Base-by-base conservation (phyloP, 257 asterid species). In the Cynanchum wilfordii region DNA sequence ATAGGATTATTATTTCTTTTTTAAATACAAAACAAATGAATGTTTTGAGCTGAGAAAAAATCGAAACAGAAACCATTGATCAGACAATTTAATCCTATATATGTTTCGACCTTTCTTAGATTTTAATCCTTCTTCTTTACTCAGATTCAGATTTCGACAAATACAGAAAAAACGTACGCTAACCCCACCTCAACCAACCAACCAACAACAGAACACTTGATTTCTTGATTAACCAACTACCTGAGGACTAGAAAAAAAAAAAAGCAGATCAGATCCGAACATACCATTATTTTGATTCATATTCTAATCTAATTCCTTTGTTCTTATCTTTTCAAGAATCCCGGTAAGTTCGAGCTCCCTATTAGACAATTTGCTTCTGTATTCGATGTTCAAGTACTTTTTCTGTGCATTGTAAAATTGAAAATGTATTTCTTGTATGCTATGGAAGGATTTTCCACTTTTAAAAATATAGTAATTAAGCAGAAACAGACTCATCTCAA, bases 121-220 rank as follows among this genome's bases (percentile, higher is more conserved):
- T 22, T 59, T 47, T 75, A 75, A 75, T 33, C 38, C 38, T 33
- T 16, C 69, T 27, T 49, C 27, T 64, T 64, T 17, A 13, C 22
- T 75, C 74, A 68, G 74, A 75, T 75, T 57, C 40, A 40, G 68
- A 70, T 68, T 56, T 69, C n/a, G 19, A 49, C 17, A 36, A 47
- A 64, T 36, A 33, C 44, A 68, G 62, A 56, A 40, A 29, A 0
- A 42, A 27, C 58, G 29, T 68, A 56, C 59, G 64, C 66, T 33
- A 47, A 20, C 79, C 79, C 54, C 70, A 58, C 74, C 74, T 68
- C 79, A 57, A 57, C 70, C 8, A 30, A 49, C 77, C 79, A 57
- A 57, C 70, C 13, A n/a, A 49, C 77, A 33, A 24, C 24, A 38
- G 10, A 30, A 49, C 29, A 30, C 60, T 66, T 38, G 58, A 3